These are phyloP conservation scores for Hymenoscyphus fraxineus DNA, from an alignment of 2,329 filamentous ascomycete genomes.

Conservation along the genomic window DNA sequence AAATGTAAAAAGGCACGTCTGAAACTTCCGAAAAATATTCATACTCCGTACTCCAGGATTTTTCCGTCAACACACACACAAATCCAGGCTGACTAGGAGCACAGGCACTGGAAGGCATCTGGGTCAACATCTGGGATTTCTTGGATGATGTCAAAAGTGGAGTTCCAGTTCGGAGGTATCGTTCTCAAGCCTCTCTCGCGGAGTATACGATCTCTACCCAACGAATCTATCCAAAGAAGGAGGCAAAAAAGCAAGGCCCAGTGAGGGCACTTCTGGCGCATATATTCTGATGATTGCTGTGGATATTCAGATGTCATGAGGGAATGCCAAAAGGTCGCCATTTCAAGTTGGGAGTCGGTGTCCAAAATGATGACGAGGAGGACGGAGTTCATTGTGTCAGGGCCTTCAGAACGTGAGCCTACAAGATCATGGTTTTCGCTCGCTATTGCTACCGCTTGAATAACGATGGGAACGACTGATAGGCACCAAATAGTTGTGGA, in stretches of 20 bases:
- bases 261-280: conserved; percentile 38
- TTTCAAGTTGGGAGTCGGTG: too few relatives aligned
- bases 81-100: not conserved
- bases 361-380: too few relatives aligned
- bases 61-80: not conserved
- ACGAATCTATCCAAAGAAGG: conserved; percentile 45
- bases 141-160: conserved; percentile 35
- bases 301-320: not conserved
- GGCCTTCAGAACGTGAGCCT: too few relatives aligned
- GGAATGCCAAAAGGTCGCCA: too few relatives aligned
- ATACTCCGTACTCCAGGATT: not conserved
- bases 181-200: conserved; percentile 34
- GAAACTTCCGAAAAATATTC: not conserved
- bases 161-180: conserved; percentile 35
- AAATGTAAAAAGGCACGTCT: conserved; percentile 43
- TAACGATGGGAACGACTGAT: too few relatives aligned
- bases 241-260: conserved; percentile 41
- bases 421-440: too few relatives aligned
- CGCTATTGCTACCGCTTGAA: too few relatives aligned
- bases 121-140: conserved; percentile 50
- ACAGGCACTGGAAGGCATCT: conserved; percentile 41
- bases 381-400: too few relatives aligned
- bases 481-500: too few relatives aligned
- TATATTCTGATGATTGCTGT: conserved; percentile 23
- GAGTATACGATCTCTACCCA: conserved; percentile 36